phyloP scores from a whole-genome alignment of 306 rosid species.

The Urtica urens region DNA sequence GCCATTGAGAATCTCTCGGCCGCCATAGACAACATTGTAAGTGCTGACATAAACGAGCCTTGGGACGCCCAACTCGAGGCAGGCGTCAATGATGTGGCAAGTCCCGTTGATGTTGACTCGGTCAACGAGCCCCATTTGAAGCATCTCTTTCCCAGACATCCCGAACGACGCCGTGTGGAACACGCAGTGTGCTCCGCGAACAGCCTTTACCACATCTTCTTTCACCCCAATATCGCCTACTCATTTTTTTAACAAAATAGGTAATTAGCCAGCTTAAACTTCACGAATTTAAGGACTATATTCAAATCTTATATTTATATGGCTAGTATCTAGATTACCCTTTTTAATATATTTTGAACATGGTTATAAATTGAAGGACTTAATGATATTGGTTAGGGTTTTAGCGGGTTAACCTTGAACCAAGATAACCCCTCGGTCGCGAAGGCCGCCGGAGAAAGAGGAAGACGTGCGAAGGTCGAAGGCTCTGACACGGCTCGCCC shows the following conservation, averaged over 20 bases:
- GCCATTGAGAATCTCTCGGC: conserved; percentile 58
- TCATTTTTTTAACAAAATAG: too few species aligned
- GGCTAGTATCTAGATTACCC: too few species aligned
- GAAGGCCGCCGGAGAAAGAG: conserved; percentile 40
- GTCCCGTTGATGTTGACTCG: conserved; percentile 78
- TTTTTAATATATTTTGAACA: too few species aligned
- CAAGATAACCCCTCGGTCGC: conserved; percentile 39
- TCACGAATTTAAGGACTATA: too few species aligned
- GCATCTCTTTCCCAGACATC: conserved; percentile 91
- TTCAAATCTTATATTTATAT: too few species aligned
- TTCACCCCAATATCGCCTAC: conserved; percentile 56
- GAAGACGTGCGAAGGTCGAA: conserved; percentile 61
- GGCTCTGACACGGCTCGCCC: conserved; percentile 62
- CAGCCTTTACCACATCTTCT: conserved; percentile 55
- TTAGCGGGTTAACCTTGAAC: conserved; percentile 73
- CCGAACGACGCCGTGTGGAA: conserved; percentile 86
- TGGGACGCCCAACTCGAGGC: conserved; percentile 43
- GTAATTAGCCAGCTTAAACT: too few species aligned
- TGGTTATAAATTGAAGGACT: too few species aligned
- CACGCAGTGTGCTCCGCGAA: conserved; percentile 67
- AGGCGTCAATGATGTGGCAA: conserved; percentile 61
- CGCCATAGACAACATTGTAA: conserved; percentile 73
- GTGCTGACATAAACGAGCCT: conserved; percentile 90
- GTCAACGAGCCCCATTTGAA: conserved; percentile 68
- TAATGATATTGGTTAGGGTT: too few species aligned